These are phyloP conservation scores for Candida railenensis DNA, from an alignment of 805 yeast genomes.

Conservation along the genomic window DNA sequence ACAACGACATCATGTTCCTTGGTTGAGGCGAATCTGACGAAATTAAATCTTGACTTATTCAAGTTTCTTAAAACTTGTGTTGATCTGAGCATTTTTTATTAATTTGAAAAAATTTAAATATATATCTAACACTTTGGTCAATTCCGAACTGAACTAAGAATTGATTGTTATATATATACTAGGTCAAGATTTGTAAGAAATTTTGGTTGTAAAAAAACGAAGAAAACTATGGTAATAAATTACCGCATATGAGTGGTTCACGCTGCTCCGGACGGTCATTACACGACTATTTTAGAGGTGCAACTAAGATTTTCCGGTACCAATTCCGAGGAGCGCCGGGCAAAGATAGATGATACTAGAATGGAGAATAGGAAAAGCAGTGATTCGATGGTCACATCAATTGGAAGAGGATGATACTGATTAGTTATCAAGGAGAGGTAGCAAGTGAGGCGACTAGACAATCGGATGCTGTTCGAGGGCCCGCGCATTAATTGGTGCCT, in stretches of 20 bases:
- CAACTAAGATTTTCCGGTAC: not conserved
- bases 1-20: conserved; percentile 79
- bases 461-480: too few relatives aligned
- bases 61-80: not conserved
- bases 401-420: too few relatives aligned
- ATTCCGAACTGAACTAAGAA: not conserved
- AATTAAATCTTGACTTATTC: conserved; percentile 13
- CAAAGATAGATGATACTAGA: not conserved
- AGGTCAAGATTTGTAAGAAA: not conserved
- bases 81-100: not conserved
- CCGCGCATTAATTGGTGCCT: too few relatives aligned
- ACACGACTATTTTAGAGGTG: not conserved
- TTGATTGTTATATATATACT: not conserved
- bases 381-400: too few relatives aligned
- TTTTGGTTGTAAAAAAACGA: not conserved
- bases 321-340: not conserved
- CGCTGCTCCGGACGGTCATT: not conserved
- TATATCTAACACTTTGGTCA: not conserved
- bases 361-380: too few relatives aligned
- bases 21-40: conserved; percentile 41
- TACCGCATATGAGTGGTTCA: not conserved
- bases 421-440: too few relatives aligned
- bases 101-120: not conserved
- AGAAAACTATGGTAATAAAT: not conserved
- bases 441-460: too few relatives aligned